Percentiles rank a stretch among this genome's conserved stretches.
Conservation (phyloP, 441 rosid species). For the Croton laevigatus region DNA sequence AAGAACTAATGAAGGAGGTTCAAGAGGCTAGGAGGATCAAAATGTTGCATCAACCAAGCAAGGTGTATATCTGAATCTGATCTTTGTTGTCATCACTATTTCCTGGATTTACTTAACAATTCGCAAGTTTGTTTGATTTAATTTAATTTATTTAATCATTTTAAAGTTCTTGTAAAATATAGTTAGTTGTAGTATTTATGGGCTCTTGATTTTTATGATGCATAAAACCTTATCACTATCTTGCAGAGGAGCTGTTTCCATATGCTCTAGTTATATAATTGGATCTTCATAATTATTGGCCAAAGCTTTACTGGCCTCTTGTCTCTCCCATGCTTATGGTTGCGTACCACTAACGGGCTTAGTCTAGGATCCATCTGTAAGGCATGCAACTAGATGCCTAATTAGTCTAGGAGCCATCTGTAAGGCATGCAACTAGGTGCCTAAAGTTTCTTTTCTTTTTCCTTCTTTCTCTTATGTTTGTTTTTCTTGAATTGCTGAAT, state of each 20-base stretch:
- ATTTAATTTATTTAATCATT: neutral
- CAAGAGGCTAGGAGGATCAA: constrained; percentile 98
- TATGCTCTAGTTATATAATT: neutral
- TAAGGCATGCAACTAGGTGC: neutral
- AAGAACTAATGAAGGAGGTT: constrained; percentile 93
- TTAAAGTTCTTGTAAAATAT: constrained; percentile 2
- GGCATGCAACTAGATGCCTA: neutral
- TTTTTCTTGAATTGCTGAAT: neutral
- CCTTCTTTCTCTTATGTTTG: neutral
- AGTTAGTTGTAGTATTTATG: too few species aligned
- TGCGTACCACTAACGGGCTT: neutral
- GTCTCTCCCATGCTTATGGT: neutral
- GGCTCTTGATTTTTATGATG: too few species aligned
- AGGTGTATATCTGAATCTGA: constrained; percentile 40
- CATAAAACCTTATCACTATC: too few species aligned
- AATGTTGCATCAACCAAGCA: constrained; percentile 99
- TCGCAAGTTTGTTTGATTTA: neutral
- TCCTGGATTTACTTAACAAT: neutral
- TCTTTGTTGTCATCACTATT: constrained; percentile 10
- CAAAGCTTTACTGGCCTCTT: neutral
- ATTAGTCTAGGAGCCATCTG: too few species aligned
- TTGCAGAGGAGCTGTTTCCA: too few species aligned
- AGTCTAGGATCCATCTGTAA: neutral
- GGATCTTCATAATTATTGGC: neutral
- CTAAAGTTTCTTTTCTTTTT: neutral